Evolutionary conservation across 164 flowering plant genomes (phyloP).

Genomic region (Berberis thunbergii): DNA sequence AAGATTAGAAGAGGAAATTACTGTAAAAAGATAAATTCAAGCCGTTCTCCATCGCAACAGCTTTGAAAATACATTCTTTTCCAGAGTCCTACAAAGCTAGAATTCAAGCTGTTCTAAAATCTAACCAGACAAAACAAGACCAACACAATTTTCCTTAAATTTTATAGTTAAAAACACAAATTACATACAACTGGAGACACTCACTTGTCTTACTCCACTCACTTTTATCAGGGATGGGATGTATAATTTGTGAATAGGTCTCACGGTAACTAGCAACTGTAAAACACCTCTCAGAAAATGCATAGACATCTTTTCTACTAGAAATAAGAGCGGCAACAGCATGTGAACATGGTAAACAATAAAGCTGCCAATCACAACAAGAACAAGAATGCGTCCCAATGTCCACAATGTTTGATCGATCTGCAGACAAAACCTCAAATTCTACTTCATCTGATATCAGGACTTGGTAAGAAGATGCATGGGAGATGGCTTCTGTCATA

Average conservation of each 20-base stretch:
- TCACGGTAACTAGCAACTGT: slow-evolving; percentile 42
- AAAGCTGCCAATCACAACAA: slow-evolving; percentile 79
- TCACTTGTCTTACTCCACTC: slow-evolving; percentile 44
- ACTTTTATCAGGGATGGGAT: slow-evolving; percentile 45
- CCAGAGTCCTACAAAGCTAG: no score
- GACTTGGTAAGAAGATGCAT: slow-evolving; percentile 49
- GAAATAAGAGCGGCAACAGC: slow-evolving; percentile 73
- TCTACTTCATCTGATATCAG: slow-evolving; percentile 75
- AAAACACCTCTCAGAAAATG: slow-evolving; percentile 50
- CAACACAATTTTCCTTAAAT: no score
- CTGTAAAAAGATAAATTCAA: no score
- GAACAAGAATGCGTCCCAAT: slow-evolving; percentile 53
- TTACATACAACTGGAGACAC: not conserved
- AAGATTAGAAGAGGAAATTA: no score
- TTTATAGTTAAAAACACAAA: no score
- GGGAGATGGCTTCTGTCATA: slow-evolving; percentile 40
- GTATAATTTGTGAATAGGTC: slow-evolving; percentile 42
- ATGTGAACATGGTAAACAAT: slow-evolving; percentile 78
- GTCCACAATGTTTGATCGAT: slow-evolving; percentile 65
- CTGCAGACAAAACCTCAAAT: slow-evolving; percentile 66
- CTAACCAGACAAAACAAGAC: no score
- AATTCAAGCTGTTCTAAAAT: no score
- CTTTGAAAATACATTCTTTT: no score
- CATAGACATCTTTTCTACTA: slow-evolving; percentile 49
- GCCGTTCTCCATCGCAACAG: no score